Evolutionary conservation across 495 filamentous ascomycete genomes (phyloP), one percentile per base, ranked within the genome.

Genomic region (Podospora fimiseda): DNA sequence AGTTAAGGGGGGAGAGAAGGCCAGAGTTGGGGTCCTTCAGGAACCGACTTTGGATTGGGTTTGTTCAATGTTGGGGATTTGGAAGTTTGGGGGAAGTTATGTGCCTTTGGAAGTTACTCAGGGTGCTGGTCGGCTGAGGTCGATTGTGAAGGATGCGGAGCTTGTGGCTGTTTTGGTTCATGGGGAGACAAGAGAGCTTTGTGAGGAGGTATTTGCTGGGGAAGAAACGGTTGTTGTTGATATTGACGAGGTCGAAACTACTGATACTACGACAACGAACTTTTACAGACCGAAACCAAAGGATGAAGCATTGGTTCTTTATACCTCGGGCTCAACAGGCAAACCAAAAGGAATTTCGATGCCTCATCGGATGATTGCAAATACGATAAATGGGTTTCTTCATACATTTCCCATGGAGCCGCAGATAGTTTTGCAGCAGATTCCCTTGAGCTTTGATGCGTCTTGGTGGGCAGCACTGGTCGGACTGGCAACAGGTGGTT

Each of bases 31-130:
- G 19, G 65, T 53, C 4, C 50, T 44, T 45, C 55, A 53, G 42
- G 44, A 63, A 8, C 55, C 74, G 2, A 38, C 61, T 16, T 21
- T 62, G 2, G 65, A 73, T 43, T 74, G 65, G 68, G 56, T 70
- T 20, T 69, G 62, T 20, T 75, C 72, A 0, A 60, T 78, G 44
- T 65, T 79, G 2, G 76, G 71, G 5, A 70, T 77, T 37, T 49
- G 70, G 55, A 60, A 66, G 1, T 33, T 74, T 47, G 75, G 72
- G 0, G 64, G 46, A 13, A 53, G 66, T 6, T 79, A 77, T 50
- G 55, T 78, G 7, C 74, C 75, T 0, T 41, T 79, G 9, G 74
- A 79, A 43, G 53, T 62, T 1, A 60, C 64, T 15, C 62, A 64
- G 13, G 55, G 66, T 14, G 43, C 64, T 1, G 15, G 57, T 3